These are phyloP conservation scores for Lenwebbia sp. DNA, from an alignment of 345 rosid genomes.

Conservation along the genomic window DNA sequence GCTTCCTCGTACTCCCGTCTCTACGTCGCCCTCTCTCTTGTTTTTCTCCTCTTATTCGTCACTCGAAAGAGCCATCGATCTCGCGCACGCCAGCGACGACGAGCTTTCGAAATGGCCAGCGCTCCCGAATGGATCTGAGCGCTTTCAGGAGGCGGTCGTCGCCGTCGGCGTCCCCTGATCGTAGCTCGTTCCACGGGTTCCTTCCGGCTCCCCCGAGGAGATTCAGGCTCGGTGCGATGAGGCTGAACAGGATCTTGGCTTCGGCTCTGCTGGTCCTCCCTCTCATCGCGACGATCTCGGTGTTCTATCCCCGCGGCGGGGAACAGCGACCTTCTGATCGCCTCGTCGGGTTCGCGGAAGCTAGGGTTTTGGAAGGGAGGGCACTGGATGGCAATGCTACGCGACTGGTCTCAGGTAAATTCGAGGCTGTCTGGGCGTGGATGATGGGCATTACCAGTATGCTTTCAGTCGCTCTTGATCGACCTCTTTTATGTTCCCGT, in stretches of 20 bases:
- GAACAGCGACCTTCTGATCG: slow-evolving; percentile 13
- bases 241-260: slow-evolving; percentile 26
- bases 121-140: slow-evolving; percentile 34
- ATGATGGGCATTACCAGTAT: background rate
- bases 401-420: background rate
- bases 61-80: background rate
- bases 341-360: slow-evolving; percentile 23
- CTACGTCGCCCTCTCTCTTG: background rate
- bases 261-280: slow-evolving; percentile 23
- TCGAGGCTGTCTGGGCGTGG: background rate
- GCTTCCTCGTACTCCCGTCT: background rate
- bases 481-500: background rate
- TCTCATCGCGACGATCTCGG: slow-evolving; percentile 1
- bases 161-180: slow-evolving; percentile 7
- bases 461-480: background rate
- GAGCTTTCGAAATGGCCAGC: background rate
- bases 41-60: background rate
- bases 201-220: slow-evolving; percentile 10
- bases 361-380: slow-evolving; percentile 26
- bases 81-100: background rate
- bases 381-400: slow-evolving; percentile 7
- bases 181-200: slow-evolving; percentile 11
- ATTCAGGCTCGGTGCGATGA: slow-evolving; percentile 21
- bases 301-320: slow-evolving; percentile 1
- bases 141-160: slow-evolving; percentile 30